phyloP scores from a whole-genome alignment of 176 grass and related monocot genomes.

The Saccharum spontaneum region DNA sequence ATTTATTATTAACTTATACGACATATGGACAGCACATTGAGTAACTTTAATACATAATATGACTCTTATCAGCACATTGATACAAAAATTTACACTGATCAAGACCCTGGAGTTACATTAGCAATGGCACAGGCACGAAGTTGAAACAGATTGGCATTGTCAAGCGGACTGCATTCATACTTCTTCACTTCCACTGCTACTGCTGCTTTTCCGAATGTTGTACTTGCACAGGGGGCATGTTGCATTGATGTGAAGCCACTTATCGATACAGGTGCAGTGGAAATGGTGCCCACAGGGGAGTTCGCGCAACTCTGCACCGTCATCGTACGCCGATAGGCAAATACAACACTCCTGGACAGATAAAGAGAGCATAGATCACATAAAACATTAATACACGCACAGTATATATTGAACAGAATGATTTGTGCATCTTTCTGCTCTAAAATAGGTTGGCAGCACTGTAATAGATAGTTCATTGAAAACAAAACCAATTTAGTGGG shows the following conservation, averaged over 20 bases:
- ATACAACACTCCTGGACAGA: conserved; percentile 75
- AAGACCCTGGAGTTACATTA: conserved; percentile 36
- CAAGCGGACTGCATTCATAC: conserved; percentile 35
- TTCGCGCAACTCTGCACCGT: conserved; percentile 70
- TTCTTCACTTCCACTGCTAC: conserved; percentile 66
- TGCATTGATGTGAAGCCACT: conserved; percentile 83
- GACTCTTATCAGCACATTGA: conserved; percentile 35
- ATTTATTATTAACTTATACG: conserved; percentile 35
- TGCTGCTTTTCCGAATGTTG: conserved; percentile 66
- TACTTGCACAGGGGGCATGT: conserved; percentile 89
- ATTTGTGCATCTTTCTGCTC: not conserved
- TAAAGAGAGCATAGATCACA: conserved; percentile 3
- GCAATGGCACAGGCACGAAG: not conserved
- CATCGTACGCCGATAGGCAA: conserved; percentile 71
- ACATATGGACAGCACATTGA: conserved; percentile 37
- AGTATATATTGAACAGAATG: not conserved
- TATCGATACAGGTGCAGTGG: conserved; percentile 72
- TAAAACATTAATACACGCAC: not conserved
- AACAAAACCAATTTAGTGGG: not conserved
- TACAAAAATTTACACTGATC: conserved; percentile 56
- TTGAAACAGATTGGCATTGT: conserved; percentile 10
- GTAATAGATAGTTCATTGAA: not conserved
- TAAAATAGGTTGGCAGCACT: not conserved
- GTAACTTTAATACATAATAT: conserved; percentile 25
- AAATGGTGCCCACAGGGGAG: conserved; percentile 85